Conservation (phyloP, 768 basidiomycete species). For the Tubosaeta sp. region DNA sequence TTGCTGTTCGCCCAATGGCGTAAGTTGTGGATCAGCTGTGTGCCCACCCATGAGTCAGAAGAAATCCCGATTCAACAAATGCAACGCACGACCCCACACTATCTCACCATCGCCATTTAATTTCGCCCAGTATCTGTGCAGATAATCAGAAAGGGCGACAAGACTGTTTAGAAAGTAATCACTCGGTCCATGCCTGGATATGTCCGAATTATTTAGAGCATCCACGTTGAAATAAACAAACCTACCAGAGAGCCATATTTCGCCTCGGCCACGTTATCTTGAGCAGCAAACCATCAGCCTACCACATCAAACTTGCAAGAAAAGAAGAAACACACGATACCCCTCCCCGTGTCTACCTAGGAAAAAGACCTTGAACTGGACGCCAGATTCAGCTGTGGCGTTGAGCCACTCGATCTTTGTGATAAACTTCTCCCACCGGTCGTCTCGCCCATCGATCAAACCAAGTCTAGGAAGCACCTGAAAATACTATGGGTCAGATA, state of each 20-base stretch:
- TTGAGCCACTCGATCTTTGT: conserved; percentile 39
- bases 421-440: conserved; percentile 48
- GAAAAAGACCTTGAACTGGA: conserved; percentile 52
- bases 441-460: conserved; percentile 39
- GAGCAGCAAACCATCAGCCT: not conserved
- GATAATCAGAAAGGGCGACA: not conserved
- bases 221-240: not conserved
- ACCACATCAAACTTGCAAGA: not conserved
- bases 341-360: conserved; percentile 72
- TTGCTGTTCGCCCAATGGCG: conserved; percentile 52
- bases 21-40: conserved; percentile 48
- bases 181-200: conserved; percentile 56
- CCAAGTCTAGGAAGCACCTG: conserved; percentile 22
- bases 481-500: not conserved
- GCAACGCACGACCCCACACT: conserved; percentile 68
- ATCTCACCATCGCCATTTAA: conserved; percentile 61
- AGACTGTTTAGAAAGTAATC: not conserved
- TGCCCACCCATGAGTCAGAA: not conserved
- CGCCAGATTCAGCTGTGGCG: conserved; percentile 6
- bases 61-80: not conserved
- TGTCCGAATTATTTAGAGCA: not conserved
- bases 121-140: conserved; percentile 57
- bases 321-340: conserved; percentile 15
- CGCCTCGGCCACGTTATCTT: conserved; percentile 66
- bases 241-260: conserved; percentile 56